Base-by-base conservation (phyloP, 495 filamentous ascomycete species). In the Cudoniella acicularis region DNA sequence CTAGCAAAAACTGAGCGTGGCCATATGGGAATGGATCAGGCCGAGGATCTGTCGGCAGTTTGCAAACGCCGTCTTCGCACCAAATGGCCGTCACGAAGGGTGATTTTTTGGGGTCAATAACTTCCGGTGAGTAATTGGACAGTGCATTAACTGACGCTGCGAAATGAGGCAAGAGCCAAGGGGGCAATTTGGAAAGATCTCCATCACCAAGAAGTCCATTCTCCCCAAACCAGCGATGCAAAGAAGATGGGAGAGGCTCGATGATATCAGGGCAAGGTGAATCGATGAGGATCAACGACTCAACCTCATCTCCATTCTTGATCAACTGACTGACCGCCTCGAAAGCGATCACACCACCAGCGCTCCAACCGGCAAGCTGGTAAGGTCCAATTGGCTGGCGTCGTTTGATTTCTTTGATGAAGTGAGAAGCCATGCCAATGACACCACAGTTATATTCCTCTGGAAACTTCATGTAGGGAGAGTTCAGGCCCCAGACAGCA, bases 341-440 rank as follows among this genome's bases (percentile, higher is more conserved):
- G 68, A 90, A 96, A 21, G 91, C 91, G 64, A 92, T 87, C 23
- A 94, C 89, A 46, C 92, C 92, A 53, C 92, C 92, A 8, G 91
- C 91, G 22, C 87, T 91, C 92, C 92, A 96, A 13, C 88, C 88
- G 4, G 81, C 79, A 8, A 92, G 65, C 30, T 78, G 70, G 66
- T 91, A 92, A 0, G 89, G 88, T 6, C 88, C 88, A 0, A 70
- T 17, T 1, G 85, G 81, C 64, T 87, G 86, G 30, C 81, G 80
- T 1, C 79, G 77, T 57, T 78, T 79, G 56, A 91, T 85, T 63
- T 87, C 86, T 2, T 71, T 64, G 18, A 86, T 72, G 65, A 84
- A 91, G 54, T 74, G 73, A 22, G 72, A 59, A 0, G 78, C 77
- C 67, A 85, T 78, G n/a, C 76, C 81, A 45, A 77, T 75, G 22